Base-by-base conservation (phyloP, 306 rosid genomes). In the Dalbergia cultrata region DNA sequence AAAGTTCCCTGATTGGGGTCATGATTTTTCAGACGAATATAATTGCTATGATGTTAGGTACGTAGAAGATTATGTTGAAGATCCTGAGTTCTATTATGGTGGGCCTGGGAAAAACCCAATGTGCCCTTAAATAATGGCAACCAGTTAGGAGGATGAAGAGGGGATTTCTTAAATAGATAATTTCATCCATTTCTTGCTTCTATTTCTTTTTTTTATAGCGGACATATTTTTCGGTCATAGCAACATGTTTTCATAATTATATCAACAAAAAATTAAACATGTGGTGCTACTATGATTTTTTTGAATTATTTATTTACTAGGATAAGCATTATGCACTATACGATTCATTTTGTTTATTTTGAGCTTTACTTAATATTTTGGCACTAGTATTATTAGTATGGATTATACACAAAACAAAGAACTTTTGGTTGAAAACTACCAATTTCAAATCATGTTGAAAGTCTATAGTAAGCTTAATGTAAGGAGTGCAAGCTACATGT, bases 31-130 rank as follows among this genome's bases (percentile, higher is more conserved):
- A 0, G 94, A 92, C 1, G 93, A 92, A 78, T 90, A 39, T 80
- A 73, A 83, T 13, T 92, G 94, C 50, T 92, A 90, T 9, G 81
- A 56, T 43, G 80, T 52, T 41, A 3, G n/a, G 1, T 87, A 74
- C 19, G 0, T 61, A 0, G 21, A 47, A 1, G 90, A 90, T 69
- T 89, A 92, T 49, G 60, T 84, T 59, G 89, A 82, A 45, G 93
- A 92, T 80, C 94, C 94, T 52, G 81, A 76, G 35, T 85, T 92
- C 10, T 84, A 82, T 44, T 92, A 84, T 77, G 97, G 97, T 31
- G 97, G 97, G 1, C 97, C 93, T 13, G 93, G 94, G 26, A 77
- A 62, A 70, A 90, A 81, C 76, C 62, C 37, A 0, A 78, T 2
- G 81, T 92, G 94, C 45, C 97, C 93, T 68, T 90, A 43, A 67